Base-by-base conservation (phyloP, 148 eudicot species). In the Rheum nobile region DNA sequence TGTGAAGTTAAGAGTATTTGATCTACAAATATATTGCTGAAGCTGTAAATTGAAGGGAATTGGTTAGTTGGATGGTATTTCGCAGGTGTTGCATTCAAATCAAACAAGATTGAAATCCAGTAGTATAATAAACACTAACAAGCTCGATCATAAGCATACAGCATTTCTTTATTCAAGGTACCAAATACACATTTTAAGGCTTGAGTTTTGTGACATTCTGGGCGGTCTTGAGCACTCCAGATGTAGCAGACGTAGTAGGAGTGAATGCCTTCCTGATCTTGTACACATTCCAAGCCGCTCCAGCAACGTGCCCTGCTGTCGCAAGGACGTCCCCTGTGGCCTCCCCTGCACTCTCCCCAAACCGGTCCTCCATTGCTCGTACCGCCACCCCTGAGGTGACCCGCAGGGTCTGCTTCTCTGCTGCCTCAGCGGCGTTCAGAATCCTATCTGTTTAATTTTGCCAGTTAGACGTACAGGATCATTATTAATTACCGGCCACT, bases 281-380 rank as follows among this genome's bases (percentile, higher is more conserved):
- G 52, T 87, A 74, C 17, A 90, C 84, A 78, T 93, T 93, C 96
- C 98, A 93, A 69, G 89, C 96, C 1, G 92, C 77, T 12, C 96
- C 88, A 44, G 85, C 94, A 76, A 79, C 77, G 75, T 93, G 96
- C 44, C 98, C 96, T 69, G 89, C 96, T 0, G 96, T 86, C 21
- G 96, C 96, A 28, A 93, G 82, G 44, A 73, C 96, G 69, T 93
- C 88, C 72, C 77, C 91, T 12, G 98, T 93, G 16, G 88, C 91
- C 82, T 87, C 89, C 71, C 94, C 96, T 59, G 98, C 98, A 72
- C 80, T 77, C 71, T 90, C 98, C 71, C 98, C 98, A 69, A 65
- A 65, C 70, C 70, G 17, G 6, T 65, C 41, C 70, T 65, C 70
- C 70, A 65, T 34, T 34, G 84, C 80, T 71, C 94, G 81, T 67